Evolutionary conservation across 2,329 filamentous ascomycete species (phyloP), one percentile per base, ranked within the genome.

Genomic region (Phialocephala sp.): DNA sequence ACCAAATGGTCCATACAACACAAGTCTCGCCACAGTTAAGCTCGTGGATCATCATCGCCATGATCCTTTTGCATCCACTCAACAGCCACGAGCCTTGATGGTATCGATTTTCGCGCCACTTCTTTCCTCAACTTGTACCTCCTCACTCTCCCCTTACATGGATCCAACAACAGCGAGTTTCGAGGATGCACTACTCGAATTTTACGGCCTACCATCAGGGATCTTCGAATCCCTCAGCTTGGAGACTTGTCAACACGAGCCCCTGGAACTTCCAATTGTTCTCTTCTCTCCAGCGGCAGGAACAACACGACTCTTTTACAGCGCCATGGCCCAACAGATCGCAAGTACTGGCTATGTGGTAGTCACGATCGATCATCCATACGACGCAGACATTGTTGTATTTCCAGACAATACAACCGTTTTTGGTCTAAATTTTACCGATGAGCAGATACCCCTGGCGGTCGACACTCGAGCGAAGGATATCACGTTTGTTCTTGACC

Each of bases 321-420:
- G 63, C 43, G 65, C 67, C 6, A 67, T 77, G 9, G 73, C 74
- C 18, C 73, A 76, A 63, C 66, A 72, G 35, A 63, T 79, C 2
- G 73, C 78, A 11, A 79, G 77, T 55, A 35, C 68, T 3, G 78
- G 78, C 5, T 79, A 76, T 59, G 69, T 71, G 2, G 75, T 79
- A 12, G 67, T 79, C 3, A 74, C 75, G 4, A 66, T 79, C 24
- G 77, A 79, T 57, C 77, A 79, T 59, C 74, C 77, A 3, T 77
- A 77, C 57, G 77, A 79, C 66, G 71, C 72, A 0, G 68, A 73
- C 11, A 72, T 78, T 20, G 73, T 79, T 8, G 73, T 74, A 32
- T 79, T 75, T 22, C 75, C 76, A 0, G 72, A 78, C 47, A 72
- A 68, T 32, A 63, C 64, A 8, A 66, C 64, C 0, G 63, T 72